These are phyloP conservation scores for Saitozyma sp. DNA, from an alignment of 768 basidiomycete species.

Conservation along the genomic window DNA sequence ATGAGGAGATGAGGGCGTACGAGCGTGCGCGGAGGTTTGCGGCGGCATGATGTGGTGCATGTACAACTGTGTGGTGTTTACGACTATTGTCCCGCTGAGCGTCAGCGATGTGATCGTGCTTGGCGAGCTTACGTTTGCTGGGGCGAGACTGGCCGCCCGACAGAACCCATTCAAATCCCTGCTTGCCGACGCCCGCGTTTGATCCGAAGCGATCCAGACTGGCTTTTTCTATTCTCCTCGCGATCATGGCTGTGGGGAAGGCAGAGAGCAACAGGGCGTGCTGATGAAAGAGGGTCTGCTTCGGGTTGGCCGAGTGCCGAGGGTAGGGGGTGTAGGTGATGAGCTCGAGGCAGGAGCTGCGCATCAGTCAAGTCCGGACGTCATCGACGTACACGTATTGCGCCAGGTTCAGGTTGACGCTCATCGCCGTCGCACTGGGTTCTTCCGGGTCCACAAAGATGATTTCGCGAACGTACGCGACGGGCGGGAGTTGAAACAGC, in stretches of 20 bases:
- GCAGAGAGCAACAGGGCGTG: constrained; percentile 72
- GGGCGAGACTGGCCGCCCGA: constrained; percentile 7
- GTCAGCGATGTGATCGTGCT: not conserved
- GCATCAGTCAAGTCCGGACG: not conserved
- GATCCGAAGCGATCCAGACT: constrained; percentile 85
- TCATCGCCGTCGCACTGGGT: constrained; percentile 78
- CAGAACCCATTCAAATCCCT: constrained; percentile 81
- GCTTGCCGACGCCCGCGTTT: constrained; percentile 84
- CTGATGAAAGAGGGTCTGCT: constrained; percentile 66
- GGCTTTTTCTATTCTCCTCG: constrained; percentile 80
- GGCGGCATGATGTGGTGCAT: constrained; percentile 5
- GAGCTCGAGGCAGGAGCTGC: constrained; percentile 64
- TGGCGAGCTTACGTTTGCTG: not conserved
- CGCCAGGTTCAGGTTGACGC: constrained; percentile 90
- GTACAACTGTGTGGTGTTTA: not conserved
- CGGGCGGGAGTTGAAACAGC: constrained; percentile 52
- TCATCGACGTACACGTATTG: constrained; percentile 79
- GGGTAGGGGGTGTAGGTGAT: constrained; percentile 73
- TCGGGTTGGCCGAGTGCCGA: constrained; percentile 1
- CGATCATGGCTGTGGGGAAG: constrained; percentile 55
- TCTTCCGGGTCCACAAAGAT: constrained; percentile 85
- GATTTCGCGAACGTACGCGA: constrained; percentile 91
- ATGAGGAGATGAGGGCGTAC: constrained; percentile 45
- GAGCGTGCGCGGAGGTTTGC: constrained; percentile 37
- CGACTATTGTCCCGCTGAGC: not conserved